Conservation (phyloP, 139 green algal species). For the Tetradesmus lagerheimii region DNA sequence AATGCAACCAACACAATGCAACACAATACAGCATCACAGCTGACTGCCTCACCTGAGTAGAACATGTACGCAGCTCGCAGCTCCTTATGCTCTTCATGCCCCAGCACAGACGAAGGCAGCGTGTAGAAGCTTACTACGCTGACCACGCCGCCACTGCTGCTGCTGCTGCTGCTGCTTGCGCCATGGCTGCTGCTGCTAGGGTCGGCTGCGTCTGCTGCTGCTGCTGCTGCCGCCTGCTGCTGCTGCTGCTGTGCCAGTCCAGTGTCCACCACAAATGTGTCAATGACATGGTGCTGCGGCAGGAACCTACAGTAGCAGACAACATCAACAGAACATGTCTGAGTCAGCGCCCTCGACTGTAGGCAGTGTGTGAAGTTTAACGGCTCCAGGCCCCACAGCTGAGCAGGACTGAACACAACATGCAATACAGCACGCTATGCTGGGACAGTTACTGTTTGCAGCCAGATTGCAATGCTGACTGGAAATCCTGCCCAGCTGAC, state of each 20-base stretch:
- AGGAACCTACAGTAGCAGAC: constrained; percentile 58
- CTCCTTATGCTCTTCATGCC: constrained; percentile 85
- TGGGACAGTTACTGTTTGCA: too few relatives aligned
- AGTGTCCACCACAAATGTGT: constrained; percentile 92
- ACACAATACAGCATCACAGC: too few relatives aligned
- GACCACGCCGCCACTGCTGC: constrained; percentile 68
- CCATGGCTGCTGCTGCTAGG: neutral
- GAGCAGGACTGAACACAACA: too few relatives aligned
- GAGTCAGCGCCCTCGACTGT: too few relatives aligned
- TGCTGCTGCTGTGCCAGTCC: constrained; percentile 22
- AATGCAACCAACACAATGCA: too few relatives aligned
- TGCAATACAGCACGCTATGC: too few relatives aligned
- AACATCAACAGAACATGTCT: neutral
- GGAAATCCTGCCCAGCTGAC: too few relatives aligned
- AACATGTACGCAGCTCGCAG: constrained; percentile 96
- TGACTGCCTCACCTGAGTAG: constrained; percentile 83
- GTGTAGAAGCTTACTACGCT: constrained; percentile 98
- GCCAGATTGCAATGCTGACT: too few relatives aligned
- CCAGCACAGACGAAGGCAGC: constrained; percentile 90
- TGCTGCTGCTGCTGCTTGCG: constrained; percentile 20
- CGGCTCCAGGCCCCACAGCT: too few relatives aligned
- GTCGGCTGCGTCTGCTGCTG: constrained; percentile 26
- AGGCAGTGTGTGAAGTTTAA: too few relatives aligned
- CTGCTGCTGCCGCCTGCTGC: neutral
- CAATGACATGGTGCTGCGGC: constrained; percentile 82